A percentile compares a stretch with the other conserved stretches of the same genome.
Evolutionary conservation across 805 yeast genomes (phyloP).

Genomic region (Saccharomycopsis synnaedendra): DNA sequence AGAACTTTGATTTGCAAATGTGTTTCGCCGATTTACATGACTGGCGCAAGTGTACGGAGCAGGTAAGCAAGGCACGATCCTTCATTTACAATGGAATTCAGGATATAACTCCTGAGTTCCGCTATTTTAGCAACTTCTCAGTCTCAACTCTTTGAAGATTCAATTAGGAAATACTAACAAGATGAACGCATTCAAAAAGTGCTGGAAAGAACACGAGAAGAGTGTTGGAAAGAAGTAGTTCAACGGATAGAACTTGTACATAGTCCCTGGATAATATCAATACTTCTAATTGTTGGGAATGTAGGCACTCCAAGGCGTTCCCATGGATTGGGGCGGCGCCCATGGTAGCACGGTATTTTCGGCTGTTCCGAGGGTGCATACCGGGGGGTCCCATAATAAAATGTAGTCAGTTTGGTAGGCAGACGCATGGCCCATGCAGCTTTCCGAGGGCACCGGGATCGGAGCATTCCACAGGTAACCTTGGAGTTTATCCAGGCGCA

Average conservation of each 20-base stretch:
- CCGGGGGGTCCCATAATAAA: not conserved
- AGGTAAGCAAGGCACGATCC: constrained; percentile 30
- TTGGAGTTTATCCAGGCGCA: not conserved
- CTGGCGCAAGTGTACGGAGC: constrained; percentile 64
- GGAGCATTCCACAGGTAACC: not conserved
- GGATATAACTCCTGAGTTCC: too few species aligned
- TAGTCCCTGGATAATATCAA: too few species aligned
- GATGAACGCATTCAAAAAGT: constrained; percentile 15
- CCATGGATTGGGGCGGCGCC: not conserved
- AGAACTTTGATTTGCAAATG: constrained; percentile 56
- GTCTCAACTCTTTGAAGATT: too few species aligned
- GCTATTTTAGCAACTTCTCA: too few species aligned
- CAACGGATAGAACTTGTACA: too few species aligned
- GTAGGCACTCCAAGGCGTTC: not conserved
- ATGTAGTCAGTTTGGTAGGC: not conserved
- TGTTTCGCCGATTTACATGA: constrained; percentile 71
- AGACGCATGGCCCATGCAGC: not conserved
- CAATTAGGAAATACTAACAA: not conserved
- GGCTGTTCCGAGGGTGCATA: not conserved
- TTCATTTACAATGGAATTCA: too few species aligned
- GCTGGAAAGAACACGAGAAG: constrained; percentile 10
- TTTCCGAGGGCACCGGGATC: too few species aligned
- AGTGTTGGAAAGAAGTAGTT: too few species aligned
- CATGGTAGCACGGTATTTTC: not conserved
- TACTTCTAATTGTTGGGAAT: too few species aligned